Base-by-base conservation (phyloP, 768 basidiomycete genomes). In the Postia placenta region DNA sequence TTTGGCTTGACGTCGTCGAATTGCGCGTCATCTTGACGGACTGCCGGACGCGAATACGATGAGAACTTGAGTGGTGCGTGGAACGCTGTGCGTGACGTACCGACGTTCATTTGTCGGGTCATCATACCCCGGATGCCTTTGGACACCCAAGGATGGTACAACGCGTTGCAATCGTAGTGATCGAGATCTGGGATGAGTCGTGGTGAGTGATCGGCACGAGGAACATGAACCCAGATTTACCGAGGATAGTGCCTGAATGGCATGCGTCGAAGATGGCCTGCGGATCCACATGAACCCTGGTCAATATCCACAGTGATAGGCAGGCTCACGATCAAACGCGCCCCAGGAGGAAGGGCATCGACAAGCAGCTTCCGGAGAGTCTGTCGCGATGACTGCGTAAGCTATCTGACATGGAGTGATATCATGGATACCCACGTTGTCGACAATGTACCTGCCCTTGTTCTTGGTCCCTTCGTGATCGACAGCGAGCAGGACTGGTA, bases 141-240 rank as follows among this genome's bases (percentile, higher is more conserved):
- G 17, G 6, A 41, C 50, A 51, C 47, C 60, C 60, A 60, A 4
- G 60, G 62, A 19, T 54, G 54, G 50, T 56, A 62, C 4, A 60
- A 46, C 0, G 24, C 38, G 37, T 63, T 60, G 45, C 62, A 63
- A 12, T 54, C 41, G 37, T 59, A 45, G 39, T 63, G 62, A 0
- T 54, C 56, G 39, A 60, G 42, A 26, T 54, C 48, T 49, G 35
- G 3, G 11, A 4, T 23, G 4, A 39, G 4, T 3, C 11, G 11
- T 49, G 36, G 14, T 6, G 25, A 17, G n/a, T n/a, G n/a, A n/a
- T n/a, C n/a, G n/a, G n/a, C n/a, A n/a, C n/a, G n/a, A n/a, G n/a
- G n/a, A n/a, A n/a, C n/a, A 17, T 20, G n/a, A 2, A 4, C 5
- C 3, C 22, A 1, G 2, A 44, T 35, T 6, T 25, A 49, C 48